These are phyloP conservation scores for Simmondsia chinensis DNA, from an alignment of 148 eudicot species.

Conservation along the genomic window DNA sequence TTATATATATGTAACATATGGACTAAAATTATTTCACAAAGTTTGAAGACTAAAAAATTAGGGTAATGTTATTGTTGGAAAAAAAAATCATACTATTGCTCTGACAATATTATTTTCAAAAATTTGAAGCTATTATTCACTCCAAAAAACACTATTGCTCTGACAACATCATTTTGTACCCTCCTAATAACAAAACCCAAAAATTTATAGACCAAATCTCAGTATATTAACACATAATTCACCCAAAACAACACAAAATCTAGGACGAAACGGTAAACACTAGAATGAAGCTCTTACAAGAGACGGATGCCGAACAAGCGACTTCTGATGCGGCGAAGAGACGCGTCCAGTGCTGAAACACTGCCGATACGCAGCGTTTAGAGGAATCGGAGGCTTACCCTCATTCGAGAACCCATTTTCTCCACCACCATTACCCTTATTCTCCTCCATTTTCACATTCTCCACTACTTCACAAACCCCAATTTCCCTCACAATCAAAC, in stretches of 20 bases:
- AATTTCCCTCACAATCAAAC: slow-evolving; percentile 1
- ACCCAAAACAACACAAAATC: neutral
- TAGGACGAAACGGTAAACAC: no score
- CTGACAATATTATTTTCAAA: no score
- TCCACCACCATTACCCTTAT: slow-evolving; percentile 22
- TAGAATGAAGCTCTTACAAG: slow-evolving; percentile 31
- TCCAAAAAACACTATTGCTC: no score
- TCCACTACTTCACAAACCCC: slow-evolving; percentile 18
- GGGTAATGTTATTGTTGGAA: no score
- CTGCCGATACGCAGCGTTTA: slow-evolving; percentile 28
- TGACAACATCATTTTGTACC: no score
- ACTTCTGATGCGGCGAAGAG: slow-evolving; percentile 24
- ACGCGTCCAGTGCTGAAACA: slow-evolving; percentile 20
- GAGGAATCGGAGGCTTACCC: slow-evolving; percentile 57
- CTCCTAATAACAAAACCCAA: no score
- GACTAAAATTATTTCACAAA: no score
- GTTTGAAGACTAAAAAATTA: no score
- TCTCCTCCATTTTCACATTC: slow-evolving; percentile 54
- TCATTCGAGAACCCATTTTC: slow-evolving; percentile 40
- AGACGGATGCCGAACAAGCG: slow-evolving; percentile 65
- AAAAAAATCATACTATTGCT: no score
- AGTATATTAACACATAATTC: neutral
- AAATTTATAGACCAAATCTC: no score
- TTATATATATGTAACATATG: no score
- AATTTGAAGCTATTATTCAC: no score